Conservation (phyloP, 2,329 filamentous ascomycete species). For the Capronia epimyces region DNA sequence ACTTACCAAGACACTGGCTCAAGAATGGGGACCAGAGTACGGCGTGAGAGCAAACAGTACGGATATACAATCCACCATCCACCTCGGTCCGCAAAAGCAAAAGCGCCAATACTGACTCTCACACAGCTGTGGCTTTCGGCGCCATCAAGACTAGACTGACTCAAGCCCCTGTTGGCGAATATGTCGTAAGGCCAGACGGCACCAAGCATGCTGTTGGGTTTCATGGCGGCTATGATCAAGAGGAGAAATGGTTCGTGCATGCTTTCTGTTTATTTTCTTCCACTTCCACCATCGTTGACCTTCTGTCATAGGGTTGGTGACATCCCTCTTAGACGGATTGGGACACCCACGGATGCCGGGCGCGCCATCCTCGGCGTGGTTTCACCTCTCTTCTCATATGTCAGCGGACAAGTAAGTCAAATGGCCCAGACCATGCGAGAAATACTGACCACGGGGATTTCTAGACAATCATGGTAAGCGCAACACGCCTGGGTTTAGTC, state of each 20-base stretch:
- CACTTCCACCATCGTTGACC: neutral
- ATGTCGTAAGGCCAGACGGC: constrained; percentile 65
- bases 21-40: constrained; percentile 74
- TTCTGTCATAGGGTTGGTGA: neutral
- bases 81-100: too few species aligned
- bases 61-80: too few species aligned
- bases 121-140: constrained; percentile 62
- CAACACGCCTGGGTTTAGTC: neutral
- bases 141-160: constrained; percentile 74
- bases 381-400: constrained; percentile 76
- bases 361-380: constrained; percentile 69
- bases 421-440: neutral
- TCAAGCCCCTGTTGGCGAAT: constrained; percentile 55
- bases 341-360: constrained; percentile 61
- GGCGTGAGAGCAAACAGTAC: constrained; percentile 77
- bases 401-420: constrained; percentile 59
- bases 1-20: constrained; percentile 80
- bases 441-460: neutral
- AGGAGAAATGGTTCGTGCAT: neutral
- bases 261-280: too few species aligned
- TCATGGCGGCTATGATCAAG: constrained; percentile 1
- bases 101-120: too few species aligned
- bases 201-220: constrained; percentile 1
- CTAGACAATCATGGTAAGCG: constrained; percentile 1
- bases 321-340: neutral